Percentiles rank a stretch among this genome's conserved stretches.
Conservation (phyloP, 495 filamentous ascomycete species). For the Hyphodiscus hymeniophilus region DNA sequence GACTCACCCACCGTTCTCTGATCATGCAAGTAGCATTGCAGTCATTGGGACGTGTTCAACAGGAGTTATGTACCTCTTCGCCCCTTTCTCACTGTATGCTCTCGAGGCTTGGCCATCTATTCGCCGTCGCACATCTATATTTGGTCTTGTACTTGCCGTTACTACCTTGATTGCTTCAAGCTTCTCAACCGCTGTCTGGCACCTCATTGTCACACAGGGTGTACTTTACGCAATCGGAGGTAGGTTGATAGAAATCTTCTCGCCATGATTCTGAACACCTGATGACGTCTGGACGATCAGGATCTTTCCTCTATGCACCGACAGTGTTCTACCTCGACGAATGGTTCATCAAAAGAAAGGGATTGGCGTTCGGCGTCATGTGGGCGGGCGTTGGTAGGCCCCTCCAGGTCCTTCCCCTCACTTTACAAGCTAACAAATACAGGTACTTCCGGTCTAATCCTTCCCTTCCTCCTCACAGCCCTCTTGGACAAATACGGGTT, state of each 20-base stretch:
- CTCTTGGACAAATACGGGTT: constrained; percentile 36
- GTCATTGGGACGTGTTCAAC: constrained; percentile 23
- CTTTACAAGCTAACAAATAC: not conserved
- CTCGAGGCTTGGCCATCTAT: constrained; percentile 23
- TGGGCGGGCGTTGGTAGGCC: constrained; percentile 34
- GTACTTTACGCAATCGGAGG: constrained; percentile 35
- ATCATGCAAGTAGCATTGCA: constrained; percentile 28
- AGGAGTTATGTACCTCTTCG: constrained; percentile 41
- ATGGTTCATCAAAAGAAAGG: constrained; percentile 41
- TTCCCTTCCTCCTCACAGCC: constrained; percentile 15
- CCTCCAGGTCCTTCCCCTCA: constrained; percentile 4
- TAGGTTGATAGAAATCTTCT: constrained; percentile 2
- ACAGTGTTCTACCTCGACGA: constrained; percentile 28
- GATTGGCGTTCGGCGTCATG: constrained; percentile 43
- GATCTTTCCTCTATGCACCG: constrained; percentile 32
- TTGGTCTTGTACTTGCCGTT: constrained; percentile 27
- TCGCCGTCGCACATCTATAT: constrained; percentile 7
- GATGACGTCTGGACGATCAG: too few relatives aligned
- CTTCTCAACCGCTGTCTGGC: constrained; percentile 33
- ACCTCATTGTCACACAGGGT: constrained; percentile 46
- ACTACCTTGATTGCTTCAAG: constrained; percentile 35
- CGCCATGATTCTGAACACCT: too few relatives aligned
- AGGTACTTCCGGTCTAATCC: constrained; percentile 9
- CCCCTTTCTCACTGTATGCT: constrained; percentile 29
- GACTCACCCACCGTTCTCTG: constrained; percentile 29